Percentiles rank a stretch among this genome's conserved stretches.
phyloP scores from a whole-genome alignment of 495 filamentous ascomycete species.

The Aspergillus hancockii region DNA sequence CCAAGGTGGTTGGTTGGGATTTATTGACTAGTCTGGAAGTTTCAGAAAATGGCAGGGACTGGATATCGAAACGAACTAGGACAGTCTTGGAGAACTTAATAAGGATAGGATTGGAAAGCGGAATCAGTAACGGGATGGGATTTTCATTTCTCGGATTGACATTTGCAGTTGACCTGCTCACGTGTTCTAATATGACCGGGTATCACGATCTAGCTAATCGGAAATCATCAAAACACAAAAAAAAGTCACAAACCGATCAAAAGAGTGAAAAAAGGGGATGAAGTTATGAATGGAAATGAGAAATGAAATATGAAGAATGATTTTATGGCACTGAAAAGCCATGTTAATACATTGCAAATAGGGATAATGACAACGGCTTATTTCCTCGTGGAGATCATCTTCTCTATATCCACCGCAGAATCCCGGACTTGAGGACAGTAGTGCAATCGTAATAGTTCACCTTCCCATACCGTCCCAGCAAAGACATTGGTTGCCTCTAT shows the following conservation, averaged over 20 bases:
- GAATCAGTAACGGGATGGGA: neutral
- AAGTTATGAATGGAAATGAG: neutral
- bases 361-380: conserved; percentile 19
- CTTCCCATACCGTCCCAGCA: conserved; percentile 89
- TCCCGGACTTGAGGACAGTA: conserved; percentile 85
- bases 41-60: too few species aligned
- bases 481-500: conserved; percentile 86
- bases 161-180: neutral
- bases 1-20: neutral
- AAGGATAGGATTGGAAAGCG: neutral
- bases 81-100: neutral
- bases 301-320: neutral
- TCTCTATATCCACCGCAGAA: conserved; percentile 70
- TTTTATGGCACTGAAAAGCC: neutral
- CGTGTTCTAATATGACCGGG: neutral
- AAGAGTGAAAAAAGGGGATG: neutral
- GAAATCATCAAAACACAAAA: neutral
- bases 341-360: conserved; percentile 3
- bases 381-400: conserved; percentile 46
- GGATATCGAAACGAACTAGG: too few species aligned
- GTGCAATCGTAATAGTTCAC: conserved; percentile 80
- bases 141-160: neutral
- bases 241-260: neutral
- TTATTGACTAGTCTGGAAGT: neutral
- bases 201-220: conserved; percentile 1